Conservation (phyloP, 805 yeast genomes). For the Schwanniomyces pseudopolymorphus region DNA sequence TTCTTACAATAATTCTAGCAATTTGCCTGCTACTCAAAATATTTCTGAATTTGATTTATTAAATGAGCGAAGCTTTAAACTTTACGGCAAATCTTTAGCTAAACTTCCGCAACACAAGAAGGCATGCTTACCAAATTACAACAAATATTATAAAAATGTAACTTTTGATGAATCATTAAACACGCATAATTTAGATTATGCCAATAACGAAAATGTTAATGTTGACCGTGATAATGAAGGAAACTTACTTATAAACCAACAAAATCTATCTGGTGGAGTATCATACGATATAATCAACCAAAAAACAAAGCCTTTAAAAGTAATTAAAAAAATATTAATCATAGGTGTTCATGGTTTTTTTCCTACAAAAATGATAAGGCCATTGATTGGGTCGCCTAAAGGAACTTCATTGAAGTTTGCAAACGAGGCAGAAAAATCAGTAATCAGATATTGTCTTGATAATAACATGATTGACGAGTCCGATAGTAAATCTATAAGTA, state of each 20-base stretch:
- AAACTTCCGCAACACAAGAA: constrained; percentile 35
- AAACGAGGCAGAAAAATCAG: constrained; percentile 80
- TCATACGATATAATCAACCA: constrained; percentile 22
- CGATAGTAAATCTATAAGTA: constrained; percentile 35
- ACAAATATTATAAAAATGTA: constrained; percentile 23
- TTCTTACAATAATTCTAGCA: constrained; percentile 9
- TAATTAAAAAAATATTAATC: constrained; percentile 63
- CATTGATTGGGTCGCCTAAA: constrained; percentile 91
- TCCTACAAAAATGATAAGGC: constrained; percentile 82
- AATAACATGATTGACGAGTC: constrained; percentile 33
- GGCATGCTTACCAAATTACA: constrained; percentile 40
- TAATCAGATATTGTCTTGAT: constrained; percentile 58
- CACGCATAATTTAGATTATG: constrained; percentile 26
- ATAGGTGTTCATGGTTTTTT: constrained; percentile 97
- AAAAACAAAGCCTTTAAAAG: constrained; percentile 27
- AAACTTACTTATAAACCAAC: constrained; percentile 35
- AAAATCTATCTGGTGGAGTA: constrained; percentile 5
- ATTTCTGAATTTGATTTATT: constrained; percentile 31
- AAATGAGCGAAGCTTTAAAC: constrained; percentile 35
- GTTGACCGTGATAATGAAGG: constrained; percentile 44
- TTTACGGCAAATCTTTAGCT: constrained; percentile 38
- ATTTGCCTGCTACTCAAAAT: constrained; percentile 15
- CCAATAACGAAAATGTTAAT: constrained; percentile 30
- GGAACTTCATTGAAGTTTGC: constrained; percentile 93
- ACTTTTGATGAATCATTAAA: constrained; percentile 12